Conservation (phyloP, 345 rosid genomes). For the Litchi chinensis region DNA sequence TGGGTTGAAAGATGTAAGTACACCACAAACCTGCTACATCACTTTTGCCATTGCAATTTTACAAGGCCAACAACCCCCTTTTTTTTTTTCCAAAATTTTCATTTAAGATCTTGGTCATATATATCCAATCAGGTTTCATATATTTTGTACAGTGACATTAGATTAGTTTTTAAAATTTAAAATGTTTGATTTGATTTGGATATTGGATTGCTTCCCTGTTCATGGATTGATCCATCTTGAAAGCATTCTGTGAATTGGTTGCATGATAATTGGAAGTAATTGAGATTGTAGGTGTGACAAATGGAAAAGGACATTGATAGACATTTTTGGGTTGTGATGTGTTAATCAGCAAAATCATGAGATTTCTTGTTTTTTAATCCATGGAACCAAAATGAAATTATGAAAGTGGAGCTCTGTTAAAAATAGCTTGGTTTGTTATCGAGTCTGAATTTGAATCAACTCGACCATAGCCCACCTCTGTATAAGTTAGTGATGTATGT, state of each 20-base stretch:
- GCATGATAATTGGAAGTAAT: neutral
- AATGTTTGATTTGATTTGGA: neutral
- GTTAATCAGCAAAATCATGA: neutral
- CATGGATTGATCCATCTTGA: neutral
- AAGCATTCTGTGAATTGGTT: neutral
- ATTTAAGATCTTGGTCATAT: neutral
- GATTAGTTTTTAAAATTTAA: too few species aligned
- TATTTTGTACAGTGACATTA: neutral
- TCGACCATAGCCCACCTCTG: too few species aligned
- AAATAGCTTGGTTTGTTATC: neutral
- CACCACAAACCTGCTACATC: constrained; percentile 3
- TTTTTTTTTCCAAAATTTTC: neutral
- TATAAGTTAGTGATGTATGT: too few species aligned
- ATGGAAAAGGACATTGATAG: neutral
- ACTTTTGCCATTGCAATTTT: neutral
- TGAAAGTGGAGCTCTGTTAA: neutral
- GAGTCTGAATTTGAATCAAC: too few species aligned
- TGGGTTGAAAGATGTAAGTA: constrained; percentile 91
- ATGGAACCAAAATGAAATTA: neutral
- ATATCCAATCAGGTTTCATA: neutral
- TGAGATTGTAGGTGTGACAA: neutral
- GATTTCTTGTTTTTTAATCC: neutral
- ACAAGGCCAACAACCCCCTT: neutral
- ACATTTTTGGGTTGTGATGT: neutral
- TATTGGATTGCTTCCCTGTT: too few species aligned